Evolutionary conservation across 352 stramenopile species (phyloP).

Genomic region (Globisporangium cylindrosporum): DNA sequence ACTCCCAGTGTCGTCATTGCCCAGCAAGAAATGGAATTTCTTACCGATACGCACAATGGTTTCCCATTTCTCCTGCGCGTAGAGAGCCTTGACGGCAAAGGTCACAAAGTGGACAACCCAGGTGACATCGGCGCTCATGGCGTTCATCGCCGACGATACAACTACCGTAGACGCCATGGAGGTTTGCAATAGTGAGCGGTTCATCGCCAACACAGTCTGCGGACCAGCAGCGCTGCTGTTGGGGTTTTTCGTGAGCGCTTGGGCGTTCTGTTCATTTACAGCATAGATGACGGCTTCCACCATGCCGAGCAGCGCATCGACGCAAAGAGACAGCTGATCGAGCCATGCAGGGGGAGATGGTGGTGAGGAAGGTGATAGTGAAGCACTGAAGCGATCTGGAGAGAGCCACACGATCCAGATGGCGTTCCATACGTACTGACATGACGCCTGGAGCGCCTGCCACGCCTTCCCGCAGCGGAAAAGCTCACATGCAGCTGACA

Average conservation of each 20-base stretch:
- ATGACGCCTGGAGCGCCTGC: slow-evolving; percentile 50
- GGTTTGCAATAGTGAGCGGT: slow-evolving; percentile 8
- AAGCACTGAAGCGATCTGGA: slow-evolving; percentile 28
- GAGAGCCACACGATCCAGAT: slow-evolving; percentile 55
- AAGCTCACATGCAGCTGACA: slow-evolving; percentile 39
- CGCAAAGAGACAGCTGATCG: slow-evolving; percentile 27
- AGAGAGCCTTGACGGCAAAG: slow-evolving; percentile 35
- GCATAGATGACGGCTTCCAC: slow-evolving; percentile 31
- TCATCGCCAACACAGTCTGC: slow-evolving; percentile 8
- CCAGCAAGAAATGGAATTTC: slow-evolving; percentile 43
- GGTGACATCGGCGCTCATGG: slow-evolving; percentile 35
- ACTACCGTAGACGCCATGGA: slow-evolving; percentile 38
- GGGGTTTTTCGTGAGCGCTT: background rate
- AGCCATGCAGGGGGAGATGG: slow-evolving; percentile 10
- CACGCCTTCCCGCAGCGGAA: slow-evolving; percentile 46
- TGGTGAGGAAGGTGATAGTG: slow-evolving; percentile 5
- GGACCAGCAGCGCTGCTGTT: background rate
- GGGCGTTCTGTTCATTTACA: slow-evolving; percentile 21
- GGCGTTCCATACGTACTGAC: slow-evolving; percentile 55
- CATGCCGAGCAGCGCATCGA: slow-evolving; percentile 55
- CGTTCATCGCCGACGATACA: slow-evolving; percentile 29
- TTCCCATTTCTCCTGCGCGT: slow-evolving; percentile 38
- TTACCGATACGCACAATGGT: slow-evolving; percentile 56
- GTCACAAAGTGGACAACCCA: slow-evolving; percentile 51
- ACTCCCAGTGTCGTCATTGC: slow-evolving; percentile 25